Evolutionary conservation across 2,329 filamentous ascomycete species (phyloP), one percentile per base, ranked within the genome.

Genomic region (Podosphaera leucotricha): DNA sequence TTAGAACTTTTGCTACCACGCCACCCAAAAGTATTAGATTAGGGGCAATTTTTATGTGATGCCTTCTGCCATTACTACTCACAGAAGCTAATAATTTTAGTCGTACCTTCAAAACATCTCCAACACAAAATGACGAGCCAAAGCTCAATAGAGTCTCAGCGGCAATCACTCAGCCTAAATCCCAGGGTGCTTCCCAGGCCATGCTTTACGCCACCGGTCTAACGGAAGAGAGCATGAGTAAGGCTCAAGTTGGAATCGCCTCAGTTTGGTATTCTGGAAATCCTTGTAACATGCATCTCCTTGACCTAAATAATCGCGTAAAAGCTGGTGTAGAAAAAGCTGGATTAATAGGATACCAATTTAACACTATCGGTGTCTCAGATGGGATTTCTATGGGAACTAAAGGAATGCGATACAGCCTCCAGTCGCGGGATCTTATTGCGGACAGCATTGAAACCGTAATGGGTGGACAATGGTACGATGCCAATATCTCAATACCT

Each of bases 331-430:
- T 82, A 26, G 64, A 76, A 53, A 67, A 79, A 55, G 81, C 85
- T 24, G 82, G 84, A 19, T 69, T 98, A 48, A 71, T 92, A 48
- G 84, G 85, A 50, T 92, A 92, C 70, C 86, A 94, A 61, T 98
- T 98, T 74, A 98, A 98, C 69, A 98, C 92, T 48, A 83, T 98
- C 57, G 90, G 90, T 57, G 92, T 98, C 52, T 93, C 84, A 50
- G 90, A 98, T 61, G 90, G 76, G 47, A 98, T 98, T 55, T 93
- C 84, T 55, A 98, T 98, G 90, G 90, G 90, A 43, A 98, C 90
- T 41, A 82, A 78, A 30, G 90, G 92, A 54, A 98, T 98, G 90
- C 74, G 87, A 49, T 95, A 85, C 65, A 90, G 81, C 45, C 69
- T 94, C 43, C 90, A 95, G 66, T 92, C 83, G 53, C 73, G 90